Evolutionary conservation across 2,329 filamentous ascomycete genomes (phyloP).

Genomic region (Fusarium mangiferae): DNA sequence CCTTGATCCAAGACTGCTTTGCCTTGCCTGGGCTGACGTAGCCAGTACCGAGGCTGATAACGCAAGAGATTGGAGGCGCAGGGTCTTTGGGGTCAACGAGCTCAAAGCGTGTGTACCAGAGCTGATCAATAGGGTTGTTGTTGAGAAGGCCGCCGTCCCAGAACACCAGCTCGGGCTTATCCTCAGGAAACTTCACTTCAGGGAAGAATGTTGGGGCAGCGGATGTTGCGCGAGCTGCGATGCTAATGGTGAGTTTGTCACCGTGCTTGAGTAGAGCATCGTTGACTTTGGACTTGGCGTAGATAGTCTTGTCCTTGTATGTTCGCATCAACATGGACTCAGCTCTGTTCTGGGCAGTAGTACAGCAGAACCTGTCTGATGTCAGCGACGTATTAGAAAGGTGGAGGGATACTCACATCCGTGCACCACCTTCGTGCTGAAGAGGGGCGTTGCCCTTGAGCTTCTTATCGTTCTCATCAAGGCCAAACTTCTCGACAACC

Average conservation of each 20-base stretch:
- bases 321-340: conserved; percentile 28
- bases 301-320: conserved; percentile 16
- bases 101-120: conserved; percentile 36
- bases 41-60: conserved; percentile 29
- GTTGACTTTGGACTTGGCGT: conserved; percentile 27
- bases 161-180: conserved; percentile 10
- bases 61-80: conserved; percentile 4
- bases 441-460: conserved; percentile 29
- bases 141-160: conserved; percentile 36
- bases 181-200: conserved; percentile 17
- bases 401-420: neutral
- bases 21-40: conserved; percentile 11
- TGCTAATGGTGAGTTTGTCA: conserved; percentile 31
- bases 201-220: conserved; percentile 34
- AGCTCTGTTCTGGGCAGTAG: conserved; percentile 27
- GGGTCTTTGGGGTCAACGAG: conserved; percentile 9
- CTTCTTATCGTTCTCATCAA: conserved; percentile 27
- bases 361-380: neutral
- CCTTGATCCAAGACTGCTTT: conserved; percentile 18
- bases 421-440: conserved; percentile 2
- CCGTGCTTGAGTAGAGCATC: conserved; percentile 1
- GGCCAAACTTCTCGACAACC: conserved; percentile 20
- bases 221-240: conserved; percentile 30
- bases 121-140: conserved; percentile 35
- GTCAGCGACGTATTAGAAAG: neutral